Base-by-base conservation (phyloP, 805 yeast genomes). In the Ogataea paraovalis region DNA sequence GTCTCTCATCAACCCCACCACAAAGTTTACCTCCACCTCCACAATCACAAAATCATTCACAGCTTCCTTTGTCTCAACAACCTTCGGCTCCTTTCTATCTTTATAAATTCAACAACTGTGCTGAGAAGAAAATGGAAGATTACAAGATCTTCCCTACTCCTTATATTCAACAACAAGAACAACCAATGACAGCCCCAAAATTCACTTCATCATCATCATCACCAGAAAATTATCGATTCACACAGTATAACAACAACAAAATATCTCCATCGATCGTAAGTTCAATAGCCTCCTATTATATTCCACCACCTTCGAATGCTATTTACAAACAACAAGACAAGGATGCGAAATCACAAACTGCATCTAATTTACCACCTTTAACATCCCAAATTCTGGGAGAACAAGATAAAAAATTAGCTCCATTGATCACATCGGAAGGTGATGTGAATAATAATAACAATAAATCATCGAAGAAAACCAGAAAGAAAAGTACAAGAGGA, bases 121-220 rank as follows among this genome's bases (percentile, higher is more conserved):
- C 55, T 6, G 58, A 56, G 39, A 45, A 51, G 25, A 41, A 39
- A 16, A 43, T 49, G 45, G 59, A 58, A 32, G 52, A 54, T 22
- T 56, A 49, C 46, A 58, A 58, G 43, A 55, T 58, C 32, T 58
- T 56, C 28, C 60, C 61, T 16, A 54, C 55, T n/a, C 58, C 60
- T 4, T 34, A 39, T 14, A 2, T 40, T 19, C 41, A 22, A 37
- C 25, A 23, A 37, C 25, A 23, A n/a, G n/a, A 27, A 27, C 42
- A 16, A n/a, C 33, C 2, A 25, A n/a, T 27, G 8, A 18, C 42
- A 19, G 20, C 10, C 21, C 10, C 22, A 12, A n/a, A 16, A 7
- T 16, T n/a, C 5, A 6, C 22, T 16, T 16, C 21, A 25, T 10
- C n/a, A n/a, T n/a, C n/a, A n/a, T n/a, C n/a, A n/a, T n/a, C n/a